Conservation (phyloP, 2,329 filamentous ascomycete species). For the Aspergillus unguis region DNA sequence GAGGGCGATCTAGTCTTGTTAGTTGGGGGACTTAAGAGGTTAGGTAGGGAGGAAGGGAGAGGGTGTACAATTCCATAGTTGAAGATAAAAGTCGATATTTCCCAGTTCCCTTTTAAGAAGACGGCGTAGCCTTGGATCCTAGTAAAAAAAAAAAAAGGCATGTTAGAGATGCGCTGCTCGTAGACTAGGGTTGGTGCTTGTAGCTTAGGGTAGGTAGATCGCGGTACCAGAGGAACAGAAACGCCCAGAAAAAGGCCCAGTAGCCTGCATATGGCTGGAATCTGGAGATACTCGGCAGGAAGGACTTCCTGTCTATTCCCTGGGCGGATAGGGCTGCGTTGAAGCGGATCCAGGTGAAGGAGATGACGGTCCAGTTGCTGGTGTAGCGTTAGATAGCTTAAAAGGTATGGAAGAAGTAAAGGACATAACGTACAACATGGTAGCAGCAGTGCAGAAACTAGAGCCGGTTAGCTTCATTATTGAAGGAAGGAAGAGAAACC, state of each 20-base stretch:
- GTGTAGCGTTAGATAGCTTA: neutral
- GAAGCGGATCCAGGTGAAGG: constrained; percentile 6
- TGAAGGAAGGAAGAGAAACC: neutral
- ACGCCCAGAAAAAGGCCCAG: constrained; percentile 5
- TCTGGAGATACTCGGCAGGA: neutral
- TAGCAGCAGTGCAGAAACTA: constrained; percentile 7
- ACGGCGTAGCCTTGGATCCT: constrained; percentile 5
- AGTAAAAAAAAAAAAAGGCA: no score
- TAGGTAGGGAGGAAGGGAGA: neutral
- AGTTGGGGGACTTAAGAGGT: neutral
- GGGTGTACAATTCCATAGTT: constrained; percentile 3
- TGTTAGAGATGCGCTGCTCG: neutral
- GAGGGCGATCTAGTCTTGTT: neutral
- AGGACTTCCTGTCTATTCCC: neutral
- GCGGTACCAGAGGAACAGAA: constrained; percentile 4
- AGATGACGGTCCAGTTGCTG: constrained; percentile 5
- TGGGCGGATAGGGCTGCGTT: constrained; percentile 3
- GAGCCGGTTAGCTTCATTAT: neutral
- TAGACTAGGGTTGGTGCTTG: neutral
- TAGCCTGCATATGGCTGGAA: constrained; percentile 4
- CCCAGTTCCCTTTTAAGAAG: constrained; percentile 4
- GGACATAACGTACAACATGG: constrained; percentile 1
- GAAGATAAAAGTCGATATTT: constrained; percentile 5
- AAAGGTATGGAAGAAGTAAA: neutral
- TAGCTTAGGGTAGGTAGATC: neutral